A percentile compares a stretch with the other conserved stretches of the same genome.
Evolutionary conservation across 164 flowering plant genomes (phyloP).

Genomic region (Stephania cephalantha): DNA sequence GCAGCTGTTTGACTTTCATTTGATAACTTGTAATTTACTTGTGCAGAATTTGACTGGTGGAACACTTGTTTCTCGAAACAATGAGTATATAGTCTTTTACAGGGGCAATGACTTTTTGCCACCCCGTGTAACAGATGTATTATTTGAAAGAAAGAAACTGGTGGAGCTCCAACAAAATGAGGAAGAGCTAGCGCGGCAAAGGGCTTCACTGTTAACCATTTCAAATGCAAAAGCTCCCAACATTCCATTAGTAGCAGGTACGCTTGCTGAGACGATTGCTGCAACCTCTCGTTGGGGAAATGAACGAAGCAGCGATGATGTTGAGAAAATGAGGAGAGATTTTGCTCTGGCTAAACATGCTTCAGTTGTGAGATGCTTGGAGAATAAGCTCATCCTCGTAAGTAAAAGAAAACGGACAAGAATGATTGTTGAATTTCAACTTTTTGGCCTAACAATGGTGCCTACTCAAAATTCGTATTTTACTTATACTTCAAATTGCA

Average conservation of each 20-base stretch:
- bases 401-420: constrained; percentile 19
- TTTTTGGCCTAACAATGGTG: neutral
- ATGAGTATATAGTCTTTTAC: constrained; percentile 81
- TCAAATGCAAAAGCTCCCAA: constrained; percentile 33
- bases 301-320: constrained; percentile 43
- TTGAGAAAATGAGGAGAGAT: constrained; percentile 62
- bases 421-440: neutral
- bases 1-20: too few relatives aligned
- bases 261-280: constrained; percentile 74
- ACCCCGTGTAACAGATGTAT: constrained; percentile 41
- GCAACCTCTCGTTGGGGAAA: constrained; percentile 78
- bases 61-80: constrained; percentile 76
- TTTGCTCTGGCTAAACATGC: constrained; percentile 48
- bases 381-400: constrained; percentile 60
- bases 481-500: constrained; percentile 19
- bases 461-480: neutral
- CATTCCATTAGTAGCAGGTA: constrained; percentile 72
- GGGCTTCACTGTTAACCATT: constrained; percentile 27
- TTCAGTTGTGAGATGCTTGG: constrained; percentile 50
- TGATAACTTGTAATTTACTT: constrained; percentile 12
- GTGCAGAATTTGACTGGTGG: constrained; percentile 88
- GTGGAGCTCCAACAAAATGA: constrained; percentile 46
- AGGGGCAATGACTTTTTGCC: constrained; percentile 91
- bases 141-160: constrained; percentile 50
- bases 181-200: constrained; percentile 67